A percentile compares a stretch with the other conserved stretches of the same genome.
These are phyloP conservation scores for Trichoderma koningii DNA, from an alignment of 2,329 filamentous ascomycete genomes.

Conservation along the genomic window DNA sequence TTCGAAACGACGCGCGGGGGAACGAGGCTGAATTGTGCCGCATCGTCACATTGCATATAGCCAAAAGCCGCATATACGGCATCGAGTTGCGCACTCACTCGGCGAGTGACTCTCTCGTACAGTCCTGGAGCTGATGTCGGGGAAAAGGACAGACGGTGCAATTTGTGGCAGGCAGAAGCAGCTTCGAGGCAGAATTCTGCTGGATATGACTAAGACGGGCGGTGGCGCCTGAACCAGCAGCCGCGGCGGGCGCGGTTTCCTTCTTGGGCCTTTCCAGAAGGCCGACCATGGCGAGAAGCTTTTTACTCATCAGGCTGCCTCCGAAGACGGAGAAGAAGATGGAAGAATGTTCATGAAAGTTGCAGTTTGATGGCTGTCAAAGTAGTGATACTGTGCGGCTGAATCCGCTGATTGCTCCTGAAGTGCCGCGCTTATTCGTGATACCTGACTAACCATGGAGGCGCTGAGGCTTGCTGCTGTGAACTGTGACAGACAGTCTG, in stretches of 20 bases:
- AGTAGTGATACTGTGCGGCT: neutral
- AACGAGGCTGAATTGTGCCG: slow-evolving; percentile 6
- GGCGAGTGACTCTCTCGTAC: too few relatives aligned
- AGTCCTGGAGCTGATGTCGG: too few relatives aligned
- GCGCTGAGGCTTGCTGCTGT: neutral
- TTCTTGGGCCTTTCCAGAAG: slow-evolving; percentile 9
- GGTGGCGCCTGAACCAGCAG: slow-evolving; percentile 11
- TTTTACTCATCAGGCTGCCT: slow-evolving; percentile 10
- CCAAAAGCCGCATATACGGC: too few relatives aligned
- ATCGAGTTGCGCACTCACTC: too few relatives aligned
- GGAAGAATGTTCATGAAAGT: neutral
- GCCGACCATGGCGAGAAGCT: slow-evolving; percentile 9
- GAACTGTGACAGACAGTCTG: neutral
- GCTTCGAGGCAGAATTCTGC: neutral
- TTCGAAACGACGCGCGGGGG: neutral
- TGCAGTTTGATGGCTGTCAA: neutral
- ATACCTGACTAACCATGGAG: neutral
- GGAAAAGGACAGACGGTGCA: too few relatives aligned
- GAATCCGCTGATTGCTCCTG: neutral
- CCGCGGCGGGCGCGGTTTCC: neutral
- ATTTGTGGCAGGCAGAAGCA: too few relatives aligned
- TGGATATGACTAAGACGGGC: slow-evolving; percentile 4
- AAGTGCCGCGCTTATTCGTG: neutral
- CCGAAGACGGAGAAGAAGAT: neutral
- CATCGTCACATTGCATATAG: too few relatives aligned